phyloP scores from a whole-genome alignment of 2,329 filamentous ascomycete genomes.

The Pezicula rhizophila region DNA sequence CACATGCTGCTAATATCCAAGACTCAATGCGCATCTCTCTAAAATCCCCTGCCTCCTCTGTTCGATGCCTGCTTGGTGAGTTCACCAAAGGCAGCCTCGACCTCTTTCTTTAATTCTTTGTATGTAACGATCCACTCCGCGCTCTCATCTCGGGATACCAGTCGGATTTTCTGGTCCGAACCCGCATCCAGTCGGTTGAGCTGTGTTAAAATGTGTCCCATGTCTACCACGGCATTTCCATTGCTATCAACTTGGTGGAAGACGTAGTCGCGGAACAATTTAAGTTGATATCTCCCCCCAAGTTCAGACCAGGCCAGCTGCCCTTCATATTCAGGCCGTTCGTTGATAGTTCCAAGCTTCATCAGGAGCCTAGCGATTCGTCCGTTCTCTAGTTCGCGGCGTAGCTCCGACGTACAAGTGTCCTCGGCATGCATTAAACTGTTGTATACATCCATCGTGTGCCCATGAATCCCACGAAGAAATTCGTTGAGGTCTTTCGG shows the following conservation, averaged over 20 bases:
- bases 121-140: constrained; percentile 84
- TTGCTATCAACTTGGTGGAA: constrained; percentile 91
- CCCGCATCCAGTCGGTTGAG: constrained; percentile 92
- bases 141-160: constrained; percentile 87
- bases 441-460: constrained; percentile 71
- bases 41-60: no score
- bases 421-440: constrained; percentile 75
- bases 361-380: constrained; percentile 72
- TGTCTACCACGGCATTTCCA: constrained; percentile 75
- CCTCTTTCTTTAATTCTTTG: constrained; percentile 72
- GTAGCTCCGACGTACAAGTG: constrained; percentile 63
- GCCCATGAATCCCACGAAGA: constrained; percentile 69
- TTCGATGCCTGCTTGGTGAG: constrained; percentile 25
- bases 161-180: constrained; percentile 74
- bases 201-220: constrained; percentile 80
- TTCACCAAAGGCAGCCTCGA: constrained; percentile 51
- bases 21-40: no score
- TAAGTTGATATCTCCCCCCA: constrained; percentile 85
- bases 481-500: constrained; percentile 76
- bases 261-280: constrained; percentile 93
- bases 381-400: constrained; percentile 82
- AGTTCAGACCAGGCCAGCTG: constrained; percentile 83
- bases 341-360: constrained; percentile 84
- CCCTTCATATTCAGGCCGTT: constrained; percentile 77
- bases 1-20: no score